Evolutionary conservation across 495 filamentous ascomycete genomes (phyloP).

Genomic region (Pseudoneurospora amorphoporcata): DNA sequence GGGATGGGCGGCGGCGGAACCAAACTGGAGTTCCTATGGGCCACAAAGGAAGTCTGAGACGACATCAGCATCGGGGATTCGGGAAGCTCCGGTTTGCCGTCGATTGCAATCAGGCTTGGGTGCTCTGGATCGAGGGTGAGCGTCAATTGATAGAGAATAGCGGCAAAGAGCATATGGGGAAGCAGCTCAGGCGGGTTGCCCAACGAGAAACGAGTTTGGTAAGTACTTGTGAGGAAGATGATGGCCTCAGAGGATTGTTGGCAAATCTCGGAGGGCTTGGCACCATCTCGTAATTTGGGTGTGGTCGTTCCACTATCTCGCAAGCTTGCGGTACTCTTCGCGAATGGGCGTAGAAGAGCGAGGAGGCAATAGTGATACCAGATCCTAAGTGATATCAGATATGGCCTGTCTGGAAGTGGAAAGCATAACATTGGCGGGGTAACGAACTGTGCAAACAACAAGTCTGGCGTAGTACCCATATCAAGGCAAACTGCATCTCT

Average conservation of each 20-base stretch:
- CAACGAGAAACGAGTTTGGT: constrained; percentile 15
- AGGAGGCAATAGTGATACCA: constrained; percentile 22
- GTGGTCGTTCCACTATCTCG: constrained; percentile 1
- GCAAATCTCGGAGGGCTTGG: constrained; percentile 9
- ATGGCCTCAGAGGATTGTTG: constrained; percentile 17
- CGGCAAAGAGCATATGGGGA: constrained; percentile 17
- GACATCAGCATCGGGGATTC: constrained; percentile 3
- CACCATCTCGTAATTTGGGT: constrained; percentile 5
- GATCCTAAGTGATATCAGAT: constrained; percentile 8
- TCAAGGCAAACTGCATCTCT: background rate
- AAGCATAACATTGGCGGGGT: background rate
- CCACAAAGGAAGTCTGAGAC: background rate
- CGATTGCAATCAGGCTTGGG: background rate
- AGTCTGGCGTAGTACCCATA: constrained; percentile 5
- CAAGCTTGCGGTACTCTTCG: constrained; percentile 9
- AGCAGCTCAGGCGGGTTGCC: constrained; percentile 8
- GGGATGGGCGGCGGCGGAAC: background rate
- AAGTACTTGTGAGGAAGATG: constrained; percentile 17
- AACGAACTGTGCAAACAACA: constrained; percentile 16
- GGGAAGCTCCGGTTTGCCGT: background rate
- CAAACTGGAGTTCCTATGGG: background rate
- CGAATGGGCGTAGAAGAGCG: constrained; percentile 16
- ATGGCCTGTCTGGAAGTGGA: background rate
- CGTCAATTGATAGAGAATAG: constrained; percentile 13
- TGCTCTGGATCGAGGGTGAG: background rate